Evolutionary conservation across 148 eudicot species (phyloP).

Genomic region (Hydrangea macrophylla): DNA sequence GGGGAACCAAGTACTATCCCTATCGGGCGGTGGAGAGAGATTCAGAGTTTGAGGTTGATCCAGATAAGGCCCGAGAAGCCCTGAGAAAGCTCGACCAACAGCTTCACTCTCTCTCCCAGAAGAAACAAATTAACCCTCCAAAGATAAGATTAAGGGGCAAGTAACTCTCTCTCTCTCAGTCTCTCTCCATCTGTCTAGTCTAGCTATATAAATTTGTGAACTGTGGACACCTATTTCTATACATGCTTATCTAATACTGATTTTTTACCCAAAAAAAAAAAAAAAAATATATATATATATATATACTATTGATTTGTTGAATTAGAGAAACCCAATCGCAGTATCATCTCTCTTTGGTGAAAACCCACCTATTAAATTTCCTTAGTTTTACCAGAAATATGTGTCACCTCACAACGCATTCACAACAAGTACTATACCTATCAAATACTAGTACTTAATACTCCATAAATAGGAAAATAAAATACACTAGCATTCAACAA

Average conservation of each 20-base stretch:
- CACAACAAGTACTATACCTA: no score
- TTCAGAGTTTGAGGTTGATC: constrained; percentile 52
- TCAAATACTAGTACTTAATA: no score
- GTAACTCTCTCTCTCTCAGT: neutral
- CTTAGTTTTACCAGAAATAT: neutral
- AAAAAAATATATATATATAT: neutral
- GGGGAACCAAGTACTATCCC: neutral
- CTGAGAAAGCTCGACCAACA: constrained; percentile 59
- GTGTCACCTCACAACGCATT: no score
- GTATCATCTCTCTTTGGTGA: neutral
- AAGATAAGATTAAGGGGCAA: constrained; percentile 57
- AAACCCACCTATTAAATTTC: neutral
- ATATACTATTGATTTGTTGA: neutral
- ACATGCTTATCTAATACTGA: no score
- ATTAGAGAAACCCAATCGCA: neutral
- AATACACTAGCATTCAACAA: no score
- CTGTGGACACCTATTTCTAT: no score
- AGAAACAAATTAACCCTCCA: constrained; percentile 39
- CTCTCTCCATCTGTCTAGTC: neutral
- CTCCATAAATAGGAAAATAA: no score
- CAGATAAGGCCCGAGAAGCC: constrained; percentile 69
- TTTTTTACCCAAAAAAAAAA: no score
- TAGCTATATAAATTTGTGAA: no score
- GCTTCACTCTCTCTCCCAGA: constrained; percentile 44
- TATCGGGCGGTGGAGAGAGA: constrained; percentile 40